A percentile compares a stretch with the other conserved stretches of the same genome.
These are phyloP conservation scores for Pulveroboletus sp. DNA, from an alignment of 768 basidiomycete species.

Conservation along the genomic window DNA sequence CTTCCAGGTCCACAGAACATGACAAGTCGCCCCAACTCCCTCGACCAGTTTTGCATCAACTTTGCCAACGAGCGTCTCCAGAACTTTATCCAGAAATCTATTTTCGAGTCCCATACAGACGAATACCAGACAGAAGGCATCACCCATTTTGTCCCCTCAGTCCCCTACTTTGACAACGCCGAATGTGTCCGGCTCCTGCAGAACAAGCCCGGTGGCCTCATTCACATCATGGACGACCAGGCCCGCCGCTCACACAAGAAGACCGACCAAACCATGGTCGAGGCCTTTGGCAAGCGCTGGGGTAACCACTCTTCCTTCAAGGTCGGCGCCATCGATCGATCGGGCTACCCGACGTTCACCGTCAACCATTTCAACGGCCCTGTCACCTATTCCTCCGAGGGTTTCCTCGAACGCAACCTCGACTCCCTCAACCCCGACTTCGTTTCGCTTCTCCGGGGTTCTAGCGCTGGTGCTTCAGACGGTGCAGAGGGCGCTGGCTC, in stretches of 20 bases:
- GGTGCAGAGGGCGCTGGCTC: slow-evolving; percentile 71
- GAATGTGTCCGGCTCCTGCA: slow-evolving; percentile 87
- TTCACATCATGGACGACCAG: slow-evolving; percentile 98
- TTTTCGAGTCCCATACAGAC: slow-evolving; percentile 77
- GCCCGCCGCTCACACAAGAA: slow-evolving; percentile 82
- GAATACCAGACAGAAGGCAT: slow-evolving; percentile 87
- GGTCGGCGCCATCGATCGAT: slow-evolving; percentile 65
- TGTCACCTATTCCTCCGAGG: slow-evolving; percentile 87
- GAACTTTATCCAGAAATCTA: slow-evolving; percentile 69
- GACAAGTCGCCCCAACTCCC: slow-evolving; percentile 81
- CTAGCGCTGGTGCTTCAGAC: slow-evolving; percentile 31
- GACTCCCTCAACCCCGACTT: slow-evolving; percentile 93
- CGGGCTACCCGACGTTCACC: slow-evolving; percentile 83
- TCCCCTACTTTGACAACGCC: slow-evolving; percentile 85
- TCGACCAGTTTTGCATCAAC: slow-evolving; percentile 96
- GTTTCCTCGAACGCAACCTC: slow-evolving; percentile 84
- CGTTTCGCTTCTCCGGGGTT: slow-evolving; percentile 80
- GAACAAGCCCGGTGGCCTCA: slow-evolving; percentile 82
- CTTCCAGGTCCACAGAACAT: slow-evolving; percentile 92
- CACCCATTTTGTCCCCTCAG: slow-evolving; percentile 57
- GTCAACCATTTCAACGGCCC: slow-evolving; percentile 89
- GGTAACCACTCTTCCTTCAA: slow-evolving; percentile 93
- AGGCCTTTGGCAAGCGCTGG: slow-evolving; percentile 92
- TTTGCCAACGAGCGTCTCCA: slow-evolving; percentile 93
- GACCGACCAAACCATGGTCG: slow-evolving; percentile 91